A percentile compares a stretch with the other conserved stretches of the same genome.
These are phyloP conservation scores for Trichocomaceae sp. DNA, from an alignment of 2,329 filamentous ascomycete species.

Conservation along the genomic window DNA sequence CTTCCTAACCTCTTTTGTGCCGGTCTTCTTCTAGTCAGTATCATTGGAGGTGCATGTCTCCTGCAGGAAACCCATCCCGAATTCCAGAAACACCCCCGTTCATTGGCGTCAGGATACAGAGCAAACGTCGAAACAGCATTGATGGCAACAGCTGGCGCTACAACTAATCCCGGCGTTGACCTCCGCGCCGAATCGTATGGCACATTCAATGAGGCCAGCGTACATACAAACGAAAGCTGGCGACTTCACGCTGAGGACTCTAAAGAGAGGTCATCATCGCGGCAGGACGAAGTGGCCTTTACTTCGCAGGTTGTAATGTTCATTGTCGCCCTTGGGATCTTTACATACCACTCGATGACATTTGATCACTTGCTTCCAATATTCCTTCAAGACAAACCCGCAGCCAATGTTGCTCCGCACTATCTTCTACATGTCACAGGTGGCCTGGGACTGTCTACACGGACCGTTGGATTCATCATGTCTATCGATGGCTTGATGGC, in stretches of 20 bases:
- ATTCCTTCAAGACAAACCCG: slow-evolving; percentile 68
- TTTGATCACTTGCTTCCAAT: slow-evolving; percentile 90
- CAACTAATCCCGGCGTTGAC: slow-evolving; percentile 65
- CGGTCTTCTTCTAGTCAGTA: slow-evolving; percentile 66
- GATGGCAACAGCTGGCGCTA: slow-evolving; percentile 66
- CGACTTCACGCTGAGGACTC: slow-evolving; percentile 43
- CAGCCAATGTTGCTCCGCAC: slow-evolving; percentile 27
- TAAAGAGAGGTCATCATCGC: slow-evolving; percentile 24
- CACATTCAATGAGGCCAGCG: slow-evolving; percentile 57
- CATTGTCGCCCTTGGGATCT: slow-evolving; percentile 75
- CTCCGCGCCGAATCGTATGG: slow-evolving; percentile 73
- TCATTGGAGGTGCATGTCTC: slow-evolving; percentile 70
- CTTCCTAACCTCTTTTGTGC: slow-evolving; percentile 85
- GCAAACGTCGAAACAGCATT: slow-evolving; percentile 62
- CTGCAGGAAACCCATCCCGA: slow-evolving; percentile 87
- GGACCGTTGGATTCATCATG: slow-evolving; percentile 62
- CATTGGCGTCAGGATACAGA: slow-evolving; percentile 28
- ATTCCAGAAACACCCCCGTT: slow-evolving; percentile 52
- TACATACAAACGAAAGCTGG: slow-evolving; percentile 50
- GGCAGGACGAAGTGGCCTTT: slow-evolving; percentile 43
- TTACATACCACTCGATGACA: slow-evolving; percentile 92
- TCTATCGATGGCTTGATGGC: slow-evolving; percentile 65
- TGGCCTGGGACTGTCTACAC: slow-evolving; percentile 59
- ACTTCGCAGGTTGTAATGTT: slow-evolving; percentile 65
- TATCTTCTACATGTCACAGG: slow-evolving; percentile 46